Evolutionary conservation across 75 land plant species (phyloP).

Genomic region (Selaginella moellendorffii): DNA sequence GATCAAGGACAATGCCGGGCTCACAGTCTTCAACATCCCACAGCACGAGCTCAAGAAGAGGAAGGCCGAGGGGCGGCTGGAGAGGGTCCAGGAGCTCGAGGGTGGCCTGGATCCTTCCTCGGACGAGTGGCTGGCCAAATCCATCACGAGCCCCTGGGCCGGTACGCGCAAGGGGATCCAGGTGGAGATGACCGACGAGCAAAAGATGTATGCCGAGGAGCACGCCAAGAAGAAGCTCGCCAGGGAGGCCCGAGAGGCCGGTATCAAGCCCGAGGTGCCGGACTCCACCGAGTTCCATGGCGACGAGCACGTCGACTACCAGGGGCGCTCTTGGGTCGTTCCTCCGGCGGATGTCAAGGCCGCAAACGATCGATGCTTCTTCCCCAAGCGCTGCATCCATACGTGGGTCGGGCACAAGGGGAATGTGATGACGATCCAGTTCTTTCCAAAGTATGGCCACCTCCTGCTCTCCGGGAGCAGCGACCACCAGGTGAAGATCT

Average conservation of each 20-base stretch:
- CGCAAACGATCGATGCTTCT: slow-evolving; percentile 75
- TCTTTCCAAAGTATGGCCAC: slow-evolving; percentile 86
- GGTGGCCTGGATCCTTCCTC: not conserved
- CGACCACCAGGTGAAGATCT: slow-evolving; percentile 92
- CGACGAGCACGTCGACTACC: slow-evolving; percentile 83
- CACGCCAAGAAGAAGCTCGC: slow-evolving; percentile 63
- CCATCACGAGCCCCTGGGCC: slow-evolving; percentile 72
- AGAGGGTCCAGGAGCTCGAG: slow-evolving; percentile 3
- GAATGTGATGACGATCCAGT: slow-evolving; percentile 79
- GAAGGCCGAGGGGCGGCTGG: slow-evolving; percentile 36
- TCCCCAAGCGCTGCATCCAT: slow-evolving; percentile 80
- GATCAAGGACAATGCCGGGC: slow-evolving; percentile 29
- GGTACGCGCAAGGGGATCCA: slow-evolving; percentile 67
- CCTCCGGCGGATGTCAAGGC: slow-evolving; percentile 93
- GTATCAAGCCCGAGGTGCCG: slow-evolving; percentile 30
- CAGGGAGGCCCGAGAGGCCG: slow-evolving; percentile 30
- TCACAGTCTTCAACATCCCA: slow-evolving; percentile 70
- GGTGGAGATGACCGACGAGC: slow-evolving; percentile 82
- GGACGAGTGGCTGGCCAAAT: slow-evolving; percentile 59
- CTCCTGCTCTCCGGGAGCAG: slow-evolving; percentile 85
- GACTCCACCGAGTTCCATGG: slow-evolving; percentile 91
- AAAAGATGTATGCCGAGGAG: slow-evolving; percentile 88
- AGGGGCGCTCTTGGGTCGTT: slow-evolving; percentile 82
- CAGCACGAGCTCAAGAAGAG: slow-evolving; percentile 58
- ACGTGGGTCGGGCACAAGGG: slow-evolving; percentile 96